A percentile compares a stretch with the other conserved stretches of the same genome.
These are phyloP conservation scores for Alternaria gaisen DNA, from an alignment of 2,329 filamentous ascomycete genomes.

Conservation along the genomic window DNA sequence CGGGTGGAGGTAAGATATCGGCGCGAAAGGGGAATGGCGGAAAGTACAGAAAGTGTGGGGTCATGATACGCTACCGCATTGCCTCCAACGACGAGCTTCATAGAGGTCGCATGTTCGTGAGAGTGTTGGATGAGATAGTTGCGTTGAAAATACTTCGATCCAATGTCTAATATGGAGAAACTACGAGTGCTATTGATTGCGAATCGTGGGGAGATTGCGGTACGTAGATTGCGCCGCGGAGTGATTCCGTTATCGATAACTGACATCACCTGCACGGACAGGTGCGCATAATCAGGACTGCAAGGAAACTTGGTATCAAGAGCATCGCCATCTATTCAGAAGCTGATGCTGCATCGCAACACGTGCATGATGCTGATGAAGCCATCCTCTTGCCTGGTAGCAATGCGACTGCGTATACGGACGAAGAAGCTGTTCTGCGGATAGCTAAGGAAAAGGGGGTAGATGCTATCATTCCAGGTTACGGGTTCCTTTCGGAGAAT, in stretches of 20 bases:
- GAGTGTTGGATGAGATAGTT: not conserved
- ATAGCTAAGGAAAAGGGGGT: slow-evolving; percentile 61
- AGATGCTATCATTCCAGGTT: slow-evolving; percentile 71
- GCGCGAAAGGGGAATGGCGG: slow-evolving; percentile 11
- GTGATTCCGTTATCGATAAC: not conserved
- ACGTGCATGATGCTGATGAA: slow-evolving; percentile 64
- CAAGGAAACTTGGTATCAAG: slow-evolving; percentile 58
- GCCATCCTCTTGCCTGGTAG: slow-evolving; percentile 60
- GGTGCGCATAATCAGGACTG: slow-evolving; percentile 62
- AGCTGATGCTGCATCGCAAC: slow-evolving; percentile 63
- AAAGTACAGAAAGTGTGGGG: slow-evolving; percentile 11
- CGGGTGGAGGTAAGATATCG: slow-evolving; percentile 2
- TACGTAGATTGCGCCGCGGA: slow-evolving; percentile 7
- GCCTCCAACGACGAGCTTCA: not conserved
- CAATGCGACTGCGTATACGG: slow-evolving; percentile 60
- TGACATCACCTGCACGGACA: slow-evolving; percentile 30
- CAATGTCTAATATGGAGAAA: slow-evolving; percentile 47
- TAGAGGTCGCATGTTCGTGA: not conserved
- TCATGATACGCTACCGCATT: not conserved
- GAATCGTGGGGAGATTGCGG: slow-evolving; percentile 68
- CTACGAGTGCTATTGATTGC: slow-evolving; percentile 65
- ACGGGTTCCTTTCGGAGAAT: slow-evolving; percentile 73
- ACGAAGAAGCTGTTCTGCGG: slow-evolving; percentile 58
- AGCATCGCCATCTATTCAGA: slow-evolving; percentile 68
- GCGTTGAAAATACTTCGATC: not conserved